These are phyloP conservation scores for Papilionanthe hybrid DNA, from an alignment of 116 monocot species.

Conservation along the genomic window DNA sequence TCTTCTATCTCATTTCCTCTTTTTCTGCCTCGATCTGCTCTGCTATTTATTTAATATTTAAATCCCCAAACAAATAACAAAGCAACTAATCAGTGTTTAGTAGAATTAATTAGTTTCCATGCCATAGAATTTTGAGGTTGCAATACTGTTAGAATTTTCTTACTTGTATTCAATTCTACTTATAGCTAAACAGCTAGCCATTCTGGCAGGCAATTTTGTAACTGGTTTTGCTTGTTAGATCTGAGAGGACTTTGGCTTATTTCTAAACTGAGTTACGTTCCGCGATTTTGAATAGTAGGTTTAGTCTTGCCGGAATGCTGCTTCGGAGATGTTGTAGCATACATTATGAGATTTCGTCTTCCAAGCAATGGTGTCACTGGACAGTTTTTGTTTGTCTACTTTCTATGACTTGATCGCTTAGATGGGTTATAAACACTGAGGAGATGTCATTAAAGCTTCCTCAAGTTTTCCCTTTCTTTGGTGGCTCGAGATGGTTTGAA, in stretches of 20 bases:
- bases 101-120: too few species aligned
- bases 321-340: not conserved
- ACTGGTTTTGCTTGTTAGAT: not conserved
- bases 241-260: not conserved
- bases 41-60: too few species aligned
- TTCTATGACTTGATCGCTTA: not conserved
- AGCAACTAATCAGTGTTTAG: too few species aligned
- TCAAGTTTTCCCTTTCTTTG: conserved; percentile 66
- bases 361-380: not conserved
- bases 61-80: too few species aligned
- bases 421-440: conserved; percentile 17
- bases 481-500: conserved; percentile 31
- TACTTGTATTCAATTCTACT: not conserved
- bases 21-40: too few species aligned
- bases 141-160: not conserved
- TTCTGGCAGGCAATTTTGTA: not conserved
- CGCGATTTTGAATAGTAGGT: not conserved
- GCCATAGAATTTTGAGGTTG: too few species aligned
- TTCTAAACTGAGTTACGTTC: not conserved
- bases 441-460: conserved; percentile 66
- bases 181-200: not conserved
- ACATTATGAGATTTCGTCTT: not conserved
- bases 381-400: not conserved
- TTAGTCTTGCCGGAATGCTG: not conserved
- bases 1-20: too few species aligned